A percentile compares a stretch with the other conserved stretches of the same genome.
These are phyloP conservation scores for Fonsecaea multimorphosa DNA, from an alignment of 2,329 filamentous ascomycete genomes.

Conservation along the genomic window DNA sequence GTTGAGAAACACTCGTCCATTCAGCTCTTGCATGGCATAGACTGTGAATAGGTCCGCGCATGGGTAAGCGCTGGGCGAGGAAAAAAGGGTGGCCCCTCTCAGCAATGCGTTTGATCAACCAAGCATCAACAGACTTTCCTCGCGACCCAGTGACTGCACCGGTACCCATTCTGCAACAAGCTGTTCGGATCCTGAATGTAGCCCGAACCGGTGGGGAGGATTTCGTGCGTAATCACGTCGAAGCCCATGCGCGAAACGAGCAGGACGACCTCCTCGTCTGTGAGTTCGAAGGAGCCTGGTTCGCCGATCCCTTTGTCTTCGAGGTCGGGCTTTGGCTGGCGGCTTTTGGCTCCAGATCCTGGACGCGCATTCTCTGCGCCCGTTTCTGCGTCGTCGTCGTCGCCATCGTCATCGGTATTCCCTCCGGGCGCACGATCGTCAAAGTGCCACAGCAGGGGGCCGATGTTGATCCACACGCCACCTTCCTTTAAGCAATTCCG, in stretches of 20 bases:
- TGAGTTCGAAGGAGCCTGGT: conserved; percentile 87
- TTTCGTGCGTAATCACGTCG: conserved; percentile 67
- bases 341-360: conserved; percentile 44
- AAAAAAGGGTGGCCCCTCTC: too few relatives aligned
- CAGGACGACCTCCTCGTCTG: conserved; percentile 82
- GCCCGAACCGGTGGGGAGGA: conserved; percentile 56
- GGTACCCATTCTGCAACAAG: conserved; percentile 85
- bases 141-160: conserved; percentile 83
- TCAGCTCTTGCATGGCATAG: background rate
- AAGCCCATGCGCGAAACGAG: conserved; percentile 81
- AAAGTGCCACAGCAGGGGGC: conserved; percentile 94
- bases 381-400: conserved; percentile 48
- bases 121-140: conserved; percentile 61
- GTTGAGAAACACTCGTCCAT: background rate
- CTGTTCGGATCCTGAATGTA: conserved; percentile 87
- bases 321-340: conserved; percentile 53
- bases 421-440: conserved; percentile 72
- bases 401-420: conserved; percentile 49
- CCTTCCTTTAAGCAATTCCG: conserved; percentile 75
- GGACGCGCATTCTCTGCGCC: conserved; percentile 35
- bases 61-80: conserved; percentile 10
- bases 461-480: conserved; percentile 86
- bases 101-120: background rate
- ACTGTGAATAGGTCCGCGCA: background rate
- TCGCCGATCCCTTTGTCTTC: conserved; percentile 73